Evolutionary conservation across 805 yeast genomes (phyloP), one percentile per base, ranked within the genome.

Genomic region (Priceomyces fermenticarens): DNA sequence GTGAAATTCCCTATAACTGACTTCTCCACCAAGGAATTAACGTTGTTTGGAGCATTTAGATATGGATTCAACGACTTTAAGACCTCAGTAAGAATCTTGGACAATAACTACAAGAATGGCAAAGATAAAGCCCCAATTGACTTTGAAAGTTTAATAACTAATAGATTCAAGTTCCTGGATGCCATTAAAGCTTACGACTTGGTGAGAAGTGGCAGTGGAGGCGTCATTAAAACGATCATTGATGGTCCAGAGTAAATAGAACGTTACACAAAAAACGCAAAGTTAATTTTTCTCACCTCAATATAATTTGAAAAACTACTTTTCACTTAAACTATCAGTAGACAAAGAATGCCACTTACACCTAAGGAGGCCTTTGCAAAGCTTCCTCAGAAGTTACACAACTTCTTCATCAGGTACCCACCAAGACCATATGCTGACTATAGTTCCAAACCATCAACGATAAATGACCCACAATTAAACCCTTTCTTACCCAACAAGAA

Each of bases 401-500:
- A 67, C 48, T 90, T 89, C 63, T 89, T 90, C 67, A 72, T 78
- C 37, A 83, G 79, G 60, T 87, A 80, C 57, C 97, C 97, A 26
- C 97, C 97, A 7, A 67, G 83, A 15, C 91, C 89, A n/a, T 80
- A 79, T 63, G 75, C 76, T 13, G 59, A 74, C 49, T 90, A 88
- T 60, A 70, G 87, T 4, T 64, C 72, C 2, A 74, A 72, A 46
- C 85, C 95, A 38, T 77, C 86, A 2, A 66, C 78, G 23, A 81
- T 86, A 15, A 67, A 65, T 36, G 90, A 88, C 36, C 73, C 77
- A 15, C 77, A 78, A 45, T 85, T 89, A 51, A 90, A 90, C 63
- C 97, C 97, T 39, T 90, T 90, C 62, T 62, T 88, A 41, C 83
- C 95, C 16, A 89, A 88, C 62, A 84, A 77, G 55, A 89, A 89